A percentile compares a stretch with the other conserved stretches of the same genome.
Evolutionary conservation across 495 filamentous ascomycete genomes (phyloP).

Genomic region (Terfezia claveryi): DNA sequence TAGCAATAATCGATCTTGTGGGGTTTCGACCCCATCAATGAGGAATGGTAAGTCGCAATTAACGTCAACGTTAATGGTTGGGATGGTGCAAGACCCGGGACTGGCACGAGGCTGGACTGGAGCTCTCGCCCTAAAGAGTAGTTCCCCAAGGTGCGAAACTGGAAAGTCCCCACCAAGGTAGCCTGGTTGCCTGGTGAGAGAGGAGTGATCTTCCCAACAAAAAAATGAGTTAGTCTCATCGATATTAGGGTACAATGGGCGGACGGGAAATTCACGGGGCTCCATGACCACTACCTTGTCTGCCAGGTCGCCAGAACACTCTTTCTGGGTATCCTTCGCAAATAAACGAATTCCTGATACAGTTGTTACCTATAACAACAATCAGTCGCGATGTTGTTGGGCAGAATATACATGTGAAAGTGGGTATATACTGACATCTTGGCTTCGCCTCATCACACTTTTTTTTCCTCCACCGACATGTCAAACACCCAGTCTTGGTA

Average conservation of each 20-base stretch:
- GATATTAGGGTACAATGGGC: too few species aligned
- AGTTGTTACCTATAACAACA: slow-evolving; percentile 45
- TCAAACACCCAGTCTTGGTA: slow-evolving; percentile 85
- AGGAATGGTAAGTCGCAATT: slow-evolving; percentile 46
- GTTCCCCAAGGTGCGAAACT: too few species aligned
- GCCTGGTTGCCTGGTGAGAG: too few species aligned
- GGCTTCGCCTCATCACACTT: slow-evolving; percentile 95
- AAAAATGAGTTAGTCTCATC: too few species aligned
- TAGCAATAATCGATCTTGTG: slow-evolving; percentile 61
- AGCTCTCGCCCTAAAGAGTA: too few species aligned
- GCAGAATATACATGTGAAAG: not conserved
- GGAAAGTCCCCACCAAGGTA: too few species aligned
- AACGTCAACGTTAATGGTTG: not conserved
- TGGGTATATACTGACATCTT: slow-evolving; percentile 37
- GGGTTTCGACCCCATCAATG: slow-evolving; percentile 69
- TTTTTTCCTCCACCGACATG: slow-evolving; percentile 81
- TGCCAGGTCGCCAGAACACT: slow-evolving; percentile 46
- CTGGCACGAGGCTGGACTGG: too few species aligned
- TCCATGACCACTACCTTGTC: slow-evolving; percentile 10
- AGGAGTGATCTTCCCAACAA: too few species aligned
- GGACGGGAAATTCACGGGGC: not conserved
- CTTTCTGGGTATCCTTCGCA: slow-evolving; percentile 88
- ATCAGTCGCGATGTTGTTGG: not conserved
- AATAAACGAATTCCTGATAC: slow-evolving; percentile 79
- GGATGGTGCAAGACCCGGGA: too few species aligned